These are phyloP conservation scores for Hymenotorrendiella dingleyae DNA, from an alignment of 2,329 filamentous ascomycete genomes.

Conservation along the genomic window DNA sequence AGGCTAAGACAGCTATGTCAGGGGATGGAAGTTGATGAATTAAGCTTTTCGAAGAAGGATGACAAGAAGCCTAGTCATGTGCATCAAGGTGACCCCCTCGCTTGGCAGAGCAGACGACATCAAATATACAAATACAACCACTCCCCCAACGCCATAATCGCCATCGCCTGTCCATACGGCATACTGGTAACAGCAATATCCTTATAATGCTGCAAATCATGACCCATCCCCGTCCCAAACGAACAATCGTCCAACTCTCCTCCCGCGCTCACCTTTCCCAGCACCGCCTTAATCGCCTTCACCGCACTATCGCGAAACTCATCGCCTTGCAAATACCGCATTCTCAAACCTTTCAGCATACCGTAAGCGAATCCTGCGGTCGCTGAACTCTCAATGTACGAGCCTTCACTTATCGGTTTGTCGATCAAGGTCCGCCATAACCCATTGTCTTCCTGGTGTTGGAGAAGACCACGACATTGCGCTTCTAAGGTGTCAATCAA, in stretches of 20 bases:
- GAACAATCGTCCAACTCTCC: constrained; percentile 70
- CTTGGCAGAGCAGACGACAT: neutral
- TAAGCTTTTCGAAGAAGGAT: no score
- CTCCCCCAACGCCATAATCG: constrained; percentile 74
- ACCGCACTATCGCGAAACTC: constrained; percentile 57
- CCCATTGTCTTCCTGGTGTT: constrained; percentile 55
- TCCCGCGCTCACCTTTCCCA: constrained; percentile 57
- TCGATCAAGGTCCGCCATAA: constrained; percentile 74
- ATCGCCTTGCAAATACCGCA: constrained; percentile 56
- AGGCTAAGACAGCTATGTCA: no score
- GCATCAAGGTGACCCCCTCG: no score
- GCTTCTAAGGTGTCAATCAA: constrained; percentile 59
- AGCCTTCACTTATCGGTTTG: constrained; percentile 57
- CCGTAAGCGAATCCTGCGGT: constrained; percentile 78
- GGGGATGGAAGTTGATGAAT: no score
- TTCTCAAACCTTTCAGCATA: constrained; percentile 66
- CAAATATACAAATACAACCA: constrained; percentile 54
- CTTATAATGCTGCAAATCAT: constrained; percentile 68
- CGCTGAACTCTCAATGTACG: constrained; percentile 70
- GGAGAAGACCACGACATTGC: constrained; percentile 60
- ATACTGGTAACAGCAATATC: constrained; percentile 72
- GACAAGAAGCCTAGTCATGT: no score
- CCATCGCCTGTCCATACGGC: constrained; percentile 83
- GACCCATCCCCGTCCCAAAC: constrained; percentile 75
- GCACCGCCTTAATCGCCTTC: constrained; percentile 60